Percentiles rank a stretch among this genome's conserved stretches.
Evolutionary conservation across 2,329 filamentous ascomycete species (phyloP).

Genomic region (Penicillium sp.): DNA sequence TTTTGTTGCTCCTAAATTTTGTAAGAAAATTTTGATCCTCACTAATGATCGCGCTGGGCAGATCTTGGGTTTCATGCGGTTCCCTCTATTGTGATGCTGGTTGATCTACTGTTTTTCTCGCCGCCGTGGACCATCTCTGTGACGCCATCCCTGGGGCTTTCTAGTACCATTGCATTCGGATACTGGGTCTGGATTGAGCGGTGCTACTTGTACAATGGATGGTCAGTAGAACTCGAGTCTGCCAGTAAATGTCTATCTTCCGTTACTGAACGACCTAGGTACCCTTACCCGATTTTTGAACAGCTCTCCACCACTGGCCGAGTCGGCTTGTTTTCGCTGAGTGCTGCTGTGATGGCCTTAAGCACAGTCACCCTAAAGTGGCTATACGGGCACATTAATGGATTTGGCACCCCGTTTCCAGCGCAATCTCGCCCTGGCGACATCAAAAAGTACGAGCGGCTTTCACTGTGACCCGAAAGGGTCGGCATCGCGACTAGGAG

Average conservation of each 20-base stretch:
- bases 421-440: constrained; percentile 25
- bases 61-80: constrained; percentile 47
- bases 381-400: constrained; percentile 55
- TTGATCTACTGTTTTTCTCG: constrained; percentile 53
- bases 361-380: constrained; percentile 65
- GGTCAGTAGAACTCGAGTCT: constrained; percentile 38
- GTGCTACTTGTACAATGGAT: constrained; percentile 55
- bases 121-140: constrained; percentile 56
- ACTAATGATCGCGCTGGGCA: constrained; percentile 9
- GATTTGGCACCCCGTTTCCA: constrained; percentile 22
- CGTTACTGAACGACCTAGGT: constrained; percentile 45
- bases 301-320: constrained; percentile 61
- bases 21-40: neutral
- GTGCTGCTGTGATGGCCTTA: constrained; percentile 64
- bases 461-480: constrained; percentile 7
- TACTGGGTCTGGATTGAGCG: constrained; percentile 62
- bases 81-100: constrained; percentile 48
- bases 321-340: constrained; percentile 60
- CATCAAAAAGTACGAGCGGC: constrained; percentile 22
- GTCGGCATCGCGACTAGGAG: too few species aligned
- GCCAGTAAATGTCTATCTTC: too few species aligned
- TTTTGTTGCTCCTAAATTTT: neutral
- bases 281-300: constrained; percentile 81
- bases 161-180: constrained; percentile 47
- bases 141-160: constrained; percentile 46